Evolutionary conservation across 2,329 filamentous ascomycete genomes (phyloP), one percentile per base, ranked within the genome.

Genomic region (Colletotrichum abscissum): DNA sequence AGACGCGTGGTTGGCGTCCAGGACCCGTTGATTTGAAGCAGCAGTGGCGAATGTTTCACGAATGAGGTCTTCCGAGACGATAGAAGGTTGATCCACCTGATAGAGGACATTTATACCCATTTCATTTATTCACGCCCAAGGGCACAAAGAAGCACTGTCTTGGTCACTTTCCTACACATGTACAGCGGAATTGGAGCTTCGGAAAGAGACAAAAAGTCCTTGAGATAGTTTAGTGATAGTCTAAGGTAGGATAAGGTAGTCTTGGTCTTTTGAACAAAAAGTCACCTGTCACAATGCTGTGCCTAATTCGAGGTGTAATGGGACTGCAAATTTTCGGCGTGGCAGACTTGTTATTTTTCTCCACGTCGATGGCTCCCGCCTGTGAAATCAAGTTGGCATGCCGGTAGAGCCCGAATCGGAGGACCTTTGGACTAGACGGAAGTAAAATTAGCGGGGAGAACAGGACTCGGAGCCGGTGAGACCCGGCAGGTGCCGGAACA

Each of bases 61-160:
- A 49, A 49, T 19, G 16, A 49, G 16, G 42, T 49, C 42, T 49
- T 9, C 9, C 42, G 19, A 49, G 42, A 49, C 42, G 35, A 24
- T 65, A 57, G 63, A 65, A 46, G 35, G 33, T 54, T 58, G 42
- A 52, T 35, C 35, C 49, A 26, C 33, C 35, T 57, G 22, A 14
- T 22, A 46, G 54, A 58, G 54, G 49, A 57, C 30, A 63, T 42
- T 69, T 65, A 69, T 69, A 69, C 67, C 67, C 67, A 46, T 69
- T 65, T 69, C 49, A 24, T 22, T 49, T 57, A 35, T 35, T 33
- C 57, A 42, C 16, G 54, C 24, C 63, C 9, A 14, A 49, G 14
- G 56, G 24, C 28, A 33, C 42, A n/a, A 49, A 55, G 42, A 33
- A 63, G 14, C 28, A 12, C 28, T 63, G 22, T 26, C 22, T 19